Base-by-base conservation (phyloP, 164 flowering plant genomes). In the Cinnamomum micranthum region DNA sequence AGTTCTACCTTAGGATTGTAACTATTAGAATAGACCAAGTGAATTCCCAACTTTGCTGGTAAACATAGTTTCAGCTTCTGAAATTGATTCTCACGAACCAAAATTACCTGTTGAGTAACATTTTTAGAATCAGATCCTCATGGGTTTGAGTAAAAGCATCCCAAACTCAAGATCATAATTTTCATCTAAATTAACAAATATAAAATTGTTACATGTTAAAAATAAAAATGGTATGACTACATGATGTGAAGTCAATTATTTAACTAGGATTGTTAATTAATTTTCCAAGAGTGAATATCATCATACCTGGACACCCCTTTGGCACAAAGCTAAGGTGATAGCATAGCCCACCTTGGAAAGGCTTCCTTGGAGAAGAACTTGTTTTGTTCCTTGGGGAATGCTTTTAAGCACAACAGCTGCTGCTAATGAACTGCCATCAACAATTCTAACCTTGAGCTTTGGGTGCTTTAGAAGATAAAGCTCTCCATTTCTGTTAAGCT, bases 401-500 rank as follows among this genome's bases (percentile, higher is more conserved):
- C 76, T 84, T 58, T 89, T 86, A 10, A 91, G 68, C 24, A 88
- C 86, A 15, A 85, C 73, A 6, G 86, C 91, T 52, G 80, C 91
- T 0, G 88, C 92, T 41, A 89, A 80, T 52, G 86, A 84, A 41
- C 86, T 88, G 7, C 92, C 91, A 81, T 86, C 89, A 31, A 91
- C 92, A 14, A 91, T 23, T 81, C 81, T 88, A 35, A 88, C 71
- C 65, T 83, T 90, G 47, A 90, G 81, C 12, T 87, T 52, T 4
- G 88, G 90, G 67, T 85, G 59, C 80, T 71, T 88, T 50, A 80
- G 78, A 3, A 92, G 27, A 72, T 84, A 92, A 3, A 88, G 64
- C 74, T 88, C 91, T 4, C 95, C 98, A 75, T 84, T 80, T 65
- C 69, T 72, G 63, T 92, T 93, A 20, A 93, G 79, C 64, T 86